Evolutionary conservation across 495 filamentous ascomycete species (phyloP), one percentile per base, ranked within the genome.

Genomic region (Corynascus novoguineensis): DNA sequence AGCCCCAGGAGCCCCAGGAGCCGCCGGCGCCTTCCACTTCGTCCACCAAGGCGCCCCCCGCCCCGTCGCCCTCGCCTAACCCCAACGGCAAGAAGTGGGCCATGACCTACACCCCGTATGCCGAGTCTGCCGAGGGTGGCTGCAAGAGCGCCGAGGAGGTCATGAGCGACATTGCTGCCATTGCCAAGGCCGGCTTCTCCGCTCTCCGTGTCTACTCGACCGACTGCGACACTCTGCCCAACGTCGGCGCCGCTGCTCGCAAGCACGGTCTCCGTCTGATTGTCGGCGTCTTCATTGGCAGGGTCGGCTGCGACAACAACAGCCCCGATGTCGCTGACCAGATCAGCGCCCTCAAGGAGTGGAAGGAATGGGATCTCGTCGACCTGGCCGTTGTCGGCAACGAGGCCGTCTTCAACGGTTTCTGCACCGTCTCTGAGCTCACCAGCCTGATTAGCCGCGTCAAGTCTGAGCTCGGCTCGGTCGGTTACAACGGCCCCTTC

Each of bases 41-140:
- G 24, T 24, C 42, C n/a, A 32, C 53, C 28, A 41, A 49, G 7
- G 40, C 9, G 40, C 6, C 21, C 9, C 17, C 38, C 0, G 22
- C 38, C 19, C 21, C 56, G 12, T 35, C 55, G 41, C 41, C 60
- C 5, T 49, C 60, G 25, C 58, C 71, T 14, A 10, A 15, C 35
- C 37, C 37, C 50, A 75, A 73, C 59, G 78, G 78, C 51, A 70
- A 79, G 71, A 79, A 84, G 68, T 96, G 88, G 85, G 88, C 86
- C 76, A 90, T 97, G 67, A 89, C 93, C 62, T 97, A 96, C 82
- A 90, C 89, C 38, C 89, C 92, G 19, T 97, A 91, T 78, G 75
- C 76, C n/a, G 37, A 41, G 37, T 8, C 4, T 64, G 57, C 65
- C 48, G 51, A 59, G 58, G 76, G 84, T 64, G 62, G 66, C 15